Conservation (phyloP, 305 asterid genomes). For the Nicotiana rustica region DNA sequence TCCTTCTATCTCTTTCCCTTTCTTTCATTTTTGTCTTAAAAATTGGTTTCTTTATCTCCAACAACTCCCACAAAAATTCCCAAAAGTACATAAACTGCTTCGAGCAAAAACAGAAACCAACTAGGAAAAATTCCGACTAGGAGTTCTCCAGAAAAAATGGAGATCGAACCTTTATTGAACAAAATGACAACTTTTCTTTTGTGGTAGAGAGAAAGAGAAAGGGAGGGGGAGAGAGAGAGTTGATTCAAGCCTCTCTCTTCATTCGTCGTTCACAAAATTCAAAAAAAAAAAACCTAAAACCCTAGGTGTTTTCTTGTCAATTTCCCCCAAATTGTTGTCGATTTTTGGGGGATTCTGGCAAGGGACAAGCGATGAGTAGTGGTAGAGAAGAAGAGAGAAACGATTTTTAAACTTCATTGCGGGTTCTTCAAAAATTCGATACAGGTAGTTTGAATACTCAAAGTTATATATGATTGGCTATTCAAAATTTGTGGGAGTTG, state of each 20-base stretch:
- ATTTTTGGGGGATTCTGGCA: too few relatives aligned
- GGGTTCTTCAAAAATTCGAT: too few relatives aligned
- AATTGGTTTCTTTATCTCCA: neutral
- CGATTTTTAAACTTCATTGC: neutral
- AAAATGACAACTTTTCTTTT: neutral
- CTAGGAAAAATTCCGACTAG: neutral
- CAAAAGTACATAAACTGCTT: neutral
- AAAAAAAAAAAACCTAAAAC: conserved; percentile 33
- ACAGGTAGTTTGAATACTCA: too few relatives aligned
- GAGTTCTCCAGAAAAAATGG: neutral
- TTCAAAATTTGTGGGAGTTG: too few relatives aligned
- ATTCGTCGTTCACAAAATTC: neutral
- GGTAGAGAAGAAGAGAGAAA: too few relatives aligned
- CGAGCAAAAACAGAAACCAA: neutral
- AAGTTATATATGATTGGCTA: too few relatives aligned
- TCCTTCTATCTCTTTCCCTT: neutral
- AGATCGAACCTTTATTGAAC: neutral
- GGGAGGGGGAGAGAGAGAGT: conserved; percentile 28
- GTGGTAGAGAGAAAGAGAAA: conserved; percentile 6
- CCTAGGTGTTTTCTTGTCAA: conserved; percentile 27
- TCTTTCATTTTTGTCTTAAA: neutral
- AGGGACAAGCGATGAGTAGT: too few relatives aligned
- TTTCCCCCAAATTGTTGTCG: neutral
- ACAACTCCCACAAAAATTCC: neutral
- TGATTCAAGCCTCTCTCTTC: conserved; percentile 35